Evolutionary conservation across 2,329 filamentous ascomycete species (phyloP).

Genomic region (Pestalotiopsis sp.): DNA sequence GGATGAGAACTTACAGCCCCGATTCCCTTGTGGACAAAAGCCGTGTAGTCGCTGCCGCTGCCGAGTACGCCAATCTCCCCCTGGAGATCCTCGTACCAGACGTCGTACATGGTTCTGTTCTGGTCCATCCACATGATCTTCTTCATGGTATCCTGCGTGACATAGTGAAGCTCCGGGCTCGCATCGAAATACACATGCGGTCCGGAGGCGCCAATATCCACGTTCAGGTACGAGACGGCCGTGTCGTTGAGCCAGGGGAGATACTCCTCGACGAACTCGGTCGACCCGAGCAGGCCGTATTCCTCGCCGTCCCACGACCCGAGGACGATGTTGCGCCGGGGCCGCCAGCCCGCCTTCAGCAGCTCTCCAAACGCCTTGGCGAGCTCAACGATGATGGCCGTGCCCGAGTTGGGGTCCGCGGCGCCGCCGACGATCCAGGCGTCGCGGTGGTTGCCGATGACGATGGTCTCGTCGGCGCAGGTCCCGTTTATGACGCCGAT

Average conservation of each 20-base stretch:
- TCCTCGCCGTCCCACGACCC: slow-evolving; percentile 74
- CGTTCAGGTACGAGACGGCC: slow-evolving; percentile 77
- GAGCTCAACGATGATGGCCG: slow-evolving; percentile 74
- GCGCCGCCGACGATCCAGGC: slow-evolving; percentile 84
- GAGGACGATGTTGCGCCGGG: slow-evolving; percentile 76
- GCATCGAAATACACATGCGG: slow-evolving; percentile 56
- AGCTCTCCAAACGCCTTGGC: slow-evolving; percentile 71
- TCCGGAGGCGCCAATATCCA: slow-evolving; percentile 68
- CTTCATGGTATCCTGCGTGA: slow-evolving; percentile 62
- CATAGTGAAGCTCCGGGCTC: slow-evolving; percentile 67
- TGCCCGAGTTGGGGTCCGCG: slow-evolving; percentile 81
- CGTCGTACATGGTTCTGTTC: slow-evolving; percentile 39
- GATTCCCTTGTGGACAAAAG: slow-evolving; percentile 59
- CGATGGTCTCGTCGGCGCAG: slow-evolving; percentile 71
- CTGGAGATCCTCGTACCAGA: slow-evolving; percentile 39
- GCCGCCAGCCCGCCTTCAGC: slow-evolving; percentile 74
- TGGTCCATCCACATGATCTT: slow-evolving; percentile 60
- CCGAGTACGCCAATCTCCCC: slow-evolving; percentile 59
- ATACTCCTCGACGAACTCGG: slow-evolving; percentile 86
- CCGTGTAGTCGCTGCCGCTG: slow-evolving; percentile 67
- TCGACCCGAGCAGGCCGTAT: slow-evolving; percentile 77
- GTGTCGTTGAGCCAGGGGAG: slow-evolving; percentile 71
- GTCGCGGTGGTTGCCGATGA: slow-evolving; percentile 81
- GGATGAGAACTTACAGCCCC: slow-evolving; percentile 35
- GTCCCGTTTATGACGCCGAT: slow-evolving; percentile 81